Conservation (phyloP, 1,284 basidiomycete genomes). For the Thelephora terrestris region DNA sequence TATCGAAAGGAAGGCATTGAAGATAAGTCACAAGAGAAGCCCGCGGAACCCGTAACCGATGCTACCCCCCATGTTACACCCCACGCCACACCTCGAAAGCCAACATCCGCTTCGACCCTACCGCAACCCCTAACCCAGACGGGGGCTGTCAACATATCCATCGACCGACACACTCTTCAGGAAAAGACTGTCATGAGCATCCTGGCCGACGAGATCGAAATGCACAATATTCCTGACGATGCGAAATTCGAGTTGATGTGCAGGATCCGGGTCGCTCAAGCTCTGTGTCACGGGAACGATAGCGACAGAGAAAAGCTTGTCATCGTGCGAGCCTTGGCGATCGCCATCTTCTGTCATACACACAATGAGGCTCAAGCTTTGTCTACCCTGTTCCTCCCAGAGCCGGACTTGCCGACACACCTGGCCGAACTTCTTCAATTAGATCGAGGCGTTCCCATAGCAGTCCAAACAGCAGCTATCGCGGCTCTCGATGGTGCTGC, state of each 20-base stretch:
- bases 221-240: conserved; percentile 67
- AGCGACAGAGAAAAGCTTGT: conserved; percentile 74
- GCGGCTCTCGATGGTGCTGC: conserved; percentile 86
- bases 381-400: conserved; percentile 84
- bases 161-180: conserved; percentile 50
- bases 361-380: conserved; percentile 71
- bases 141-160: conserved; percentile 53
- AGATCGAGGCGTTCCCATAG: conserved; percentile 55
- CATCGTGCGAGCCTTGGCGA: conserved; percentile 73
- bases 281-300: conserved; percentile 48
- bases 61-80: conserved; percentile 24
- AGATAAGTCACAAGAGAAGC: conserved; percentile 31
- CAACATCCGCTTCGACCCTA: conserved; percentile 9
- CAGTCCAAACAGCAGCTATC: conserved; percentile 77
- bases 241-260: conserved; percentile 89
- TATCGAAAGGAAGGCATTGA: conserved; percentile 43
- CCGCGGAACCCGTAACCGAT: conserved; percentile 29
- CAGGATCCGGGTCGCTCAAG: conserved; percentile 73
- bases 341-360: conserved; percentile 85
- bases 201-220: conserved; percentile 65
- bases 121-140: conserved; percentile 20
- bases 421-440: conserved; percentile 85
- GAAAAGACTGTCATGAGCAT: conserved; percentile 61
- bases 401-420: conserved; percentile 83
- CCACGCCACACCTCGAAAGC: conserved; percentile 17